A percentile compares a stretch with the other conserved stretches of the same genome.
Evolutionary conservation across 106 monocot genomes (phyloP).

Genomic region (Iris macrosiphon): DNA sequence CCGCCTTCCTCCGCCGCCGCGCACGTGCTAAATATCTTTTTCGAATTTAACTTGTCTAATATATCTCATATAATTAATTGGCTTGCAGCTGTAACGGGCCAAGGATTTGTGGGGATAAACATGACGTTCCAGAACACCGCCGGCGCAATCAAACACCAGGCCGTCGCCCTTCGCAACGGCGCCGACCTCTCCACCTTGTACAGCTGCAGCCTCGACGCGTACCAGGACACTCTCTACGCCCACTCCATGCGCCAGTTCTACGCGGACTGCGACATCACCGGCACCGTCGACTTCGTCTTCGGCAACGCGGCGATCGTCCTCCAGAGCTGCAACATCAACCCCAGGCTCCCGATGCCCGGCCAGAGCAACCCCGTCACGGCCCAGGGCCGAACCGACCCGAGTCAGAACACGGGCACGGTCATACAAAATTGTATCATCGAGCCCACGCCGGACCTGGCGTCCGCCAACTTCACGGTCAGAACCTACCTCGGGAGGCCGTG

Average conservation of each 20-base stretch:
- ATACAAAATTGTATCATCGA: conserved; percentile 46
- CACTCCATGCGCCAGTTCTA: conserved; percentile 70
- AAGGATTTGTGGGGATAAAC: conserved; percentile 49
- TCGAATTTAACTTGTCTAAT: no score
- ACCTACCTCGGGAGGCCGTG: conserved; percentile 78
- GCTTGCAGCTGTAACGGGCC: conserved; percentile 41
- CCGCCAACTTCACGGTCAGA: conserved; percentile 34
- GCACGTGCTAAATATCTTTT: no score
- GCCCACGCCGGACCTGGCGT: conserved; percentile 23
- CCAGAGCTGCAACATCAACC: conserved; percentile 40
- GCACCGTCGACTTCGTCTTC: conserved; percentile 67
- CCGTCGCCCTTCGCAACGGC: conserved; percentile 46
- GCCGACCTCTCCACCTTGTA: conserved; percentile 53
- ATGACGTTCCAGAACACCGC: conserved; percentile 52
- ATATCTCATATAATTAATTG: no score
- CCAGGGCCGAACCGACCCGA: conserved; percentile 37
- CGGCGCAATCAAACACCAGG: conserved; percentile 37
- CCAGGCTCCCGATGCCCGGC: conserved; percentile 24
- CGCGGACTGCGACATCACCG: conserved; percentile 42
- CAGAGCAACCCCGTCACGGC: conserved; percentile 52
- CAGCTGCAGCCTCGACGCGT: conserved; percentile 34
- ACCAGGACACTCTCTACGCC: conserved; percentile 57
- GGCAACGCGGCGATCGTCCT: conserved; percentile 55
- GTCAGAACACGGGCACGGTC: conserved; percentile 38
- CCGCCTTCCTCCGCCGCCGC: no score